Percentiles rank a stretch among this genome's conserved stretches.
Conservation (phyloP, 352 stramenopile species). For the Globisporangium lucens region DNA sequence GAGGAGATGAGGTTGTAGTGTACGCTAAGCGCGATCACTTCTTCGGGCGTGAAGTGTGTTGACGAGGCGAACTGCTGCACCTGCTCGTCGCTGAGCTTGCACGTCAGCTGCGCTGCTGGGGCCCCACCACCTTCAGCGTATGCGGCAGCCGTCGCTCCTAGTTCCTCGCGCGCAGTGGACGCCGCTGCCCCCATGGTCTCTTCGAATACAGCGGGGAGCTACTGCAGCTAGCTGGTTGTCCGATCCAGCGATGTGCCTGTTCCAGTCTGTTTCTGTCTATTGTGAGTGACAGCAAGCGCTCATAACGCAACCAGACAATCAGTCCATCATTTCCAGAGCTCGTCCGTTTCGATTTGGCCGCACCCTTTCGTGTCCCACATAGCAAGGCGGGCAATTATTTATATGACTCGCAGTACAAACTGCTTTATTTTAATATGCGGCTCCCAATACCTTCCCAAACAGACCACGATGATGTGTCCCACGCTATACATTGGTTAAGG, state of each 20-base stretch:
- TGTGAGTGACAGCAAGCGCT: background rate
- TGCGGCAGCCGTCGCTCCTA: slow-evolving; percentile 11
- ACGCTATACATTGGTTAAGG: slow-evolving; percentile 11
- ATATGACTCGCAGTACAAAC: background rate
- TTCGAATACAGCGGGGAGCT: background rate
- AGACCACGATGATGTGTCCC: slow-evolving; percentile 8
- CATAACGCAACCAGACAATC: background rate
- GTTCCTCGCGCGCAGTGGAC: slow-evolving; percentile 55
- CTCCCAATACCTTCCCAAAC: background rate
- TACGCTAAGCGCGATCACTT: slow-evolving; percentile 52
- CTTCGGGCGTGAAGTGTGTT: slow-evolving; percentile 58
- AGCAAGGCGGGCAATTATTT: background rate
- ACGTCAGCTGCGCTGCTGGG: slow-evolving; percentile 26
- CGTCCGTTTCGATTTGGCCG: slow-evolving; percentile 5
- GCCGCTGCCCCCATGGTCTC: slow-evolving; percentile 51
- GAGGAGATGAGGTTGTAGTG: slow-evolving; percentile 74
- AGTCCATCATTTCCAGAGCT: background rate
- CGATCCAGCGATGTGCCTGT: background rate
- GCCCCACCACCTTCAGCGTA: background rate
- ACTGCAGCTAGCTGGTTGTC: background rate
- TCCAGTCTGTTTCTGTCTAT: background rate
- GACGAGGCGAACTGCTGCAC: slow-evolving; percentile 34
- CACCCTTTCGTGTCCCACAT: slow-evolving; percentile 5
- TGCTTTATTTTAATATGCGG: background rate
- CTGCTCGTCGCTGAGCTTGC: slow-evolving; percentile 53